Percentiles rank a stretch among this genome's conserved stretches.
Evolutionary conservation across 2,329 filamentous ascomycete species (phyloP).

Genomic region (Penicillium sp.): DNA sequence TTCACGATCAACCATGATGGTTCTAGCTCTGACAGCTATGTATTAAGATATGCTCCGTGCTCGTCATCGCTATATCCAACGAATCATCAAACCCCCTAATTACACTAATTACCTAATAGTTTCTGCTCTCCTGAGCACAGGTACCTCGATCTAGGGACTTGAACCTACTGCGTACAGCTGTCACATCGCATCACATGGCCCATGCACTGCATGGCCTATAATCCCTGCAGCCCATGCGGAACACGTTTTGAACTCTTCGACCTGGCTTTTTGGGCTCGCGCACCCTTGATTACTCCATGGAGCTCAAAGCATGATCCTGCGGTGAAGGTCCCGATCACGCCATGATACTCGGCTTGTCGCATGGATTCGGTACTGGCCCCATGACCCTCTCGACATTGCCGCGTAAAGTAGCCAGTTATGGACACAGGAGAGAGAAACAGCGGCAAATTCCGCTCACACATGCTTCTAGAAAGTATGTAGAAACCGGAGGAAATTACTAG

Average conservation of each 20-base stretch:
- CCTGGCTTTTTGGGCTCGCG: neutral
- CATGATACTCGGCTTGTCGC: constrained; percentile 3
- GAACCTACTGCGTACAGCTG: neutral
- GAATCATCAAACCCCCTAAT: constrained; percentile 23
- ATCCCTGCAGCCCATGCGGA: neutral
- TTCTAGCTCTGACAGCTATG: constrained; percentile 20
- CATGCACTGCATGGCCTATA: neutral
- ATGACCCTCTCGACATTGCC: constrained; percentile 3
- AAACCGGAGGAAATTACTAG: neutral
- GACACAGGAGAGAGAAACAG: neutral
- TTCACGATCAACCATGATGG: neutral
- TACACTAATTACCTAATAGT: constrained; percentile 35
- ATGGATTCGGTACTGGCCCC: constrained; percentile 2
- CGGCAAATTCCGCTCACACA: neutral
- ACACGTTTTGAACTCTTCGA: neutral
- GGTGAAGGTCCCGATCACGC: constrained; percentile 9
- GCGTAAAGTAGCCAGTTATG: constrained; percentile 12
- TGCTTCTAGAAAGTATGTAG: neutral
- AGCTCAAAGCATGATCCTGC: neutral
- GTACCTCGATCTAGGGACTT: neutral
- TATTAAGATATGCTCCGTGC: constrained; percentile 24
- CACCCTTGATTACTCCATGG: neutral
- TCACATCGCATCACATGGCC: neutral
- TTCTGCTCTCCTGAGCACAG: constrained; percentile 6
- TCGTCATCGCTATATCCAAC: constrained; percentile 9